Base-by-base conservation (phyloP, 495 filamentous ascomycete species). In the Neurospora intermedia region DNA sequence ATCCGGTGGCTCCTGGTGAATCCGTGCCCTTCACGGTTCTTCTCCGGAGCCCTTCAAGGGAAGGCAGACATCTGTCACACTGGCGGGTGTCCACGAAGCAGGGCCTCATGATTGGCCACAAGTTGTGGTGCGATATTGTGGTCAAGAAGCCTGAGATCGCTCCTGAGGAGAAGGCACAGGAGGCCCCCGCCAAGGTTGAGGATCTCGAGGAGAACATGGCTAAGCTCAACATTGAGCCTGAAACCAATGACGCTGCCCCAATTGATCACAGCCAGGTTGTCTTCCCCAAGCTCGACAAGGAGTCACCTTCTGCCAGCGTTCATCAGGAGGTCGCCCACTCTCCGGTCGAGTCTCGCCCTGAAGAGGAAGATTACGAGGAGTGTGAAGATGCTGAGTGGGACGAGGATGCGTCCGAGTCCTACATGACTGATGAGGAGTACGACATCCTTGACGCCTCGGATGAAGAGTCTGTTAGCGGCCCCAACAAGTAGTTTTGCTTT, bases 401-500 rank as follows among this genome's bases (percentile, higher is more conserved):
- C 54, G 92, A 92, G 59, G 87, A 88, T 15, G 85, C 83, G 40
- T 86, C 83, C 9, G 83, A 86, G 70, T 91, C 89, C 9, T 97
- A 96, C 86, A 81, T 96, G 82, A 98, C 96, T 15, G 96, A 99
- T 76, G 96, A 98, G 77, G 96, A 99, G 83, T 99, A 97, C 77
- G 96, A 99, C 75, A 91, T 98, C 74, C 90, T 98, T 39, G 93
- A 97, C 83, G 96, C 94, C 31, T 96, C 93, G 73, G 96, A 98
- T 74, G 94, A 97, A 78, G 96, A 99, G 80, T 91, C 87, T 73
- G 79, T 91, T 72, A 66, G 23, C 23, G 13, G 23, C 54, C 13
- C 54, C 54, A 66, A 27, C 27, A 66, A 66, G 54, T 66, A 66
- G 15, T 59, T 27, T 23, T 27, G 54, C 54, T 66, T 70, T 70